phyloP scores from a whole-genome alignment of 2,329 filamentous ascomycete species.

The Lasiodiplodia hormozganensis region DNA sequence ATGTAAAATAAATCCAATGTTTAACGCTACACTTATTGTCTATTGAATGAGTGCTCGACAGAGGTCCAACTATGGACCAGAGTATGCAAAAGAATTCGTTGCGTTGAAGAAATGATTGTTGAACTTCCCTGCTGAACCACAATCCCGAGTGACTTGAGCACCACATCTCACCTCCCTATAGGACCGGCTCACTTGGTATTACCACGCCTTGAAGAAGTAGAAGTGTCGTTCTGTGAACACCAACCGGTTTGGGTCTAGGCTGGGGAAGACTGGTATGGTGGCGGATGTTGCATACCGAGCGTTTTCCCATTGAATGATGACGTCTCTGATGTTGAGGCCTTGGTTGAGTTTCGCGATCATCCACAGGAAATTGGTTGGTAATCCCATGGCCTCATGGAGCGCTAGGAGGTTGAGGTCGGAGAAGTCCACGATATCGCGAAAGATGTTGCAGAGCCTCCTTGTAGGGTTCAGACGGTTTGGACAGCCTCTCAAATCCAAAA shows the following conservation, averaged over 20 bases:
- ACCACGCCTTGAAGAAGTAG: not conserved
- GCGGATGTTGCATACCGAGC: too few relatives aligned
- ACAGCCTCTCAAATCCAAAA: not conserved
- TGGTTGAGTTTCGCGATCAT: not conserved
- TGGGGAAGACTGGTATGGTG: too few relatives aligned
- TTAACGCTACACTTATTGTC: not conserved
- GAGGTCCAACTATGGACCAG: too few relatives aligned
- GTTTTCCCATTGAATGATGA: conserved; percentile 12
- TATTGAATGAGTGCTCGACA: not conserved
- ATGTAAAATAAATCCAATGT: not conserved
- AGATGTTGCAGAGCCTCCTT: too few relatives aligned
- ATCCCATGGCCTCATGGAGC: not conserved
- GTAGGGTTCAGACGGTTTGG: not conserved
- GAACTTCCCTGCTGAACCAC: not conserved
- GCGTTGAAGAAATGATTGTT: not conserved
- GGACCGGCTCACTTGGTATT: not conserved
- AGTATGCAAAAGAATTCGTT: too few relatives aligned
- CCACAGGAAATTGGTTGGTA: not conserved
- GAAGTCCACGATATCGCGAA: not conserved
- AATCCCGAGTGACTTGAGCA: not conserved
- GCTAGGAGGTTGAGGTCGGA: not conserved
- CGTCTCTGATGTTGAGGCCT: not conserved
- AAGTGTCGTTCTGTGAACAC: too few relatives aligned
- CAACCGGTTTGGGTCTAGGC: too few relatives aligned
- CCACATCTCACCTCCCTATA: not conserved